Percentiles rank a stretch among this genome's conserved stretches.
phyloP scores from a whole-genome alignment of 331 rosid species.

The Erythrophleum ivorense region DNA sequence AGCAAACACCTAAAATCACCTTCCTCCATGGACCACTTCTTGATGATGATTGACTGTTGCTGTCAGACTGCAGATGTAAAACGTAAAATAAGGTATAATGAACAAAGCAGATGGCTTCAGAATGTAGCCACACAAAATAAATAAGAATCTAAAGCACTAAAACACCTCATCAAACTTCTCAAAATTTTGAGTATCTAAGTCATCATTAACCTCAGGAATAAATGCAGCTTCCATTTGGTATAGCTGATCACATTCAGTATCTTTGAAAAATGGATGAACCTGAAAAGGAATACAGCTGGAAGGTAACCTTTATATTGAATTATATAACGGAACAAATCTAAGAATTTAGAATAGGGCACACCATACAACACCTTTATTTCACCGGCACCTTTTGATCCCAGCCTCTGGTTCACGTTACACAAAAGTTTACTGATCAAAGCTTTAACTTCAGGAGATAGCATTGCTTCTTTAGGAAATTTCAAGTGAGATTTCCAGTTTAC shows the following conservation, averaged over 20 bases:
- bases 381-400: conserved; percentile 80
- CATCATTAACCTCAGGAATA: conserved; percentile 92
- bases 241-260: conserved; percentile 75
- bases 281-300: conserved; percentile 46
- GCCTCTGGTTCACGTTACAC: conserved; percentile 81
- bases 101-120: conserved; percentile 26
- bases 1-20: conserved; percentile 52
- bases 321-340: conserved; percentile 29
- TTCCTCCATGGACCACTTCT: conserved; percentile 95
- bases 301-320: conserved; percentile 44
- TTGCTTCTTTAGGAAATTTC: conserved; percentile 94
- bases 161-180: conserved; percentile 97
- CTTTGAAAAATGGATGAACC: conserved; percentile 79
- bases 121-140: conserved; percentile 28
- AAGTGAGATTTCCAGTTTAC: conserved; percentile 96
- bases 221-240: conserved; percentile 96
- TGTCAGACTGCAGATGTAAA: conserved; percentile 60
- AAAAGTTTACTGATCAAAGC: conserved; percentile 79
- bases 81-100: conserved; percentile 11
- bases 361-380: conserved; percentile 97
- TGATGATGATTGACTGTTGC: conserved; percentile 60
- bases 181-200: conserved; percentile 95
- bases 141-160: conserved; percentile 33
- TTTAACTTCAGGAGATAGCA: conserved; percentile 73
- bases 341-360: conserved; percentile 73